These are phyloP conservation scores for Nymphaea thermarum DNA, from an alignment of 164 flowering plant genomes.

Conservation along the genomic window DNA sequence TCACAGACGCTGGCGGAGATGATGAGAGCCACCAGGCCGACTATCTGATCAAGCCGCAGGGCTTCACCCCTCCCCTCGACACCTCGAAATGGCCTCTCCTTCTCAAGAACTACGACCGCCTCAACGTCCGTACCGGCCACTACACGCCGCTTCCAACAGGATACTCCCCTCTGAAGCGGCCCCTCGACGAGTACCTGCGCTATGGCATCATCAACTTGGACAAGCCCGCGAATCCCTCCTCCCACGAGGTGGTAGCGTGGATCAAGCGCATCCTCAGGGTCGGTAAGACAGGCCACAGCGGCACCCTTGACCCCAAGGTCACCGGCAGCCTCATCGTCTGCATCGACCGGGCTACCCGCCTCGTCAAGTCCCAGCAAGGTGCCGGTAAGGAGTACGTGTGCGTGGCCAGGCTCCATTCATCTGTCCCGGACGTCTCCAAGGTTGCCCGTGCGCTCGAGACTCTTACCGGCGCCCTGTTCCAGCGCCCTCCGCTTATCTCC, in stretches of 20 bases:
- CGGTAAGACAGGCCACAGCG: slow-evolving; percentile 70
- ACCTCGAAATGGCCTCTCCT: slow-evolving; percentile 75
- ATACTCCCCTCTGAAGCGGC: slow-evolving; percentile 60
- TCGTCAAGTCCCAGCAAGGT: slow-evolving; percentile 75
- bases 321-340: slow-evolving; percentile 73
- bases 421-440: slow-evolving; percentile 46
- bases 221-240: slow-evolving; percentile 70
- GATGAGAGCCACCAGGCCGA: slow-evolving; percentile 6
- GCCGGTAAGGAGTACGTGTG: slow-evolving; percentile 84
- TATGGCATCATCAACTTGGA: slow-evolving; percentile 74
- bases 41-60: slow-evolving; percentile 60
- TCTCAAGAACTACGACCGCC: slow-evolving; percentile 67
- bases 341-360: slow-evolving; percentile 63
- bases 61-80: slow-evolving; percentile 53
- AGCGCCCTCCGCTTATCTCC: slow-evolving; percentile 59
- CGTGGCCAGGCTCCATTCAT: slow-evolving; percentile 50
- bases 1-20: neutral
- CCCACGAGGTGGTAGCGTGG: slow-evolving; percentile 84
- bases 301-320: slow-evolving; percentile 75
- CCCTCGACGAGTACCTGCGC: slow-evolving; percentile 45
- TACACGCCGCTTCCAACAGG: slow-evolving; percentile 69
- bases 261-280: slow-evolving; percentile 55
- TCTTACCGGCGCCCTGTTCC: slow-evolving; percentile 64
- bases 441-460: slow-evolving; percentile 60
- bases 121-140: slow-evolving; percentile 69